phyloP scores from a whole-genome alignment of 768 basidiomycete genomes.

The Infundibulicybe gibba region DNA sequence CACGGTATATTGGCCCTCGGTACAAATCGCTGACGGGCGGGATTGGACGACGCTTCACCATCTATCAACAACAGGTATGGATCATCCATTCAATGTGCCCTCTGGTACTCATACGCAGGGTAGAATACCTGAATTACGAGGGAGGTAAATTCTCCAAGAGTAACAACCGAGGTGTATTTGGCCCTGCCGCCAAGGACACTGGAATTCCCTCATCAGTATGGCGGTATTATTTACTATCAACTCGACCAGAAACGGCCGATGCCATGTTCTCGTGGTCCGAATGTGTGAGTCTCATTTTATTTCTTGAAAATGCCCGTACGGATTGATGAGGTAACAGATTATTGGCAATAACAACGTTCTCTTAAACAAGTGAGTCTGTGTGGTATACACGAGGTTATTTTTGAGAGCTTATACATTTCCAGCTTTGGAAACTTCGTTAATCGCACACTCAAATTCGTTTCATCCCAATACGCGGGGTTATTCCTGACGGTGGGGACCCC shows the following conservation, averaged over 20 bases:
- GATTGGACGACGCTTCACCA: conserved; percentile 94
- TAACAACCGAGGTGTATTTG: conserved; percentile 94
- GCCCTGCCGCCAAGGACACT: conserved; percentile 89
- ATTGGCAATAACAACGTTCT: conserved; percentile 90
- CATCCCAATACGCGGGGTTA: conserved; percentile 73
- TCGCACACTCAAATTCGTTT: conserved; percentile 87
- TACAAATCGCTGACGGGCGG: conserved; percentile 84
- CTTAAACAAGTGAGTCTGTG: conserved; percentile 74
- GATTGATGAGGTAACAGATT: conserved; percentile 47
- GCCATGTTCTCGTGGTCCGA: conserved; percentile 97
- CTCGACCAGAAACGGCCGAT: conserved; percentile 90
- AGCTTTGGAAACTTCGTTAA: conserved; percentile 99
- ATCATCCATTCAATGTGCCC: neutral
- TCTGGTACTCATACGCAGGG: neutral
- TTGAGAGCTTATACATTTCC: conserved; percentile 1
- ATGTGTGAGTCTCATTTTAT: conserved; percentile 53
- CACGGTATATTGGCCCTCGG: conserved; percentile 90
- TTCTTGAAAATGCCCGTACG: neutral
- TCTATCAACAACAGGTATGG: conserved; percentile 87
- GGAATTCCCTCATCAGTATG: conserved; percentile 93
- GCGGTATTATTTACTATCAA: conserved; percentile 93
- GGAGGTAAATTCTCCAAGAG: conserved; percentile 99
- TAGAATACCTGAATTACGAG: conserved; percentile 98
- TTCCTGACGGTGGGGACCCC: conserved; percentile 76
- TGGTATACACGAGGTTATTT: neutral